phyloP scores from a whole-genome alignment of 1,284 basidiomycete species.

The Afroboletus lepidellus region DNA sequence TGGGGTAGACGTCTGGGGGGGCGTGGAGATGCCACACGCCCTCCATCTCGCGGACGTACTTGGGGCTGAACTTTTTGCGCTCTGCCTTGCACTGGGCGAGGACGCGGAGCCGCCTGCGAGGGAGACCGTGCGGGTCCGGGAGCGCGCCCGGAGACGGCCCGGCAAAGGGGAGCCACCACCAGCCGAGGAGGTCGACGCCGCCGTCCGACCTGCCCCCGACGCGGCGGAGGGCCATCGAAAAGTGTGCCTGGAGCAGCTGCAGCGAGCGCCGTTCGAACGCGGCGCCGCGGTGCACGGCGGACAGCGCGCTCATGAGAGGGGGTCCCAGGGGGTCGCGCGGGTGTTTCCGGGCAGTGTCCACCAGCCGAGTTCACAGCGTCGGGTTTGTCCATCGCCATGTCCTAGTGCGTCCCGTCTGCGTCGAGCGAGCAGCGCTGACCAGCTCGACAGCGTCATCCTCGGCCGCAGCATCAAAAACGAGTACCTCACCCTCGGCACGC shows the following conservation, averaged over 20 bases:
- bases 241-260: constrained; percentile 53
- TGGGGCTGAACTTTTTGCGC: constrained; percentile 73
- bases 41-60: constrained; percentile 84
- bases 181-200: constrained; percentile 86
- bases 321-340: constrained; percentile 26
- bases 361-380: not conserved
- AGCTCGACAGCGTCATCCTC: constrained; percentile 54
- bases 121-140: constrained; percentile 20
- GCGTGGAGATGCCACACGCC: constrained; percentile 58
- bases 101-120: constrained; percentile 59
- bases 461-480: constrained; percentile 76
- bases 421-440: constrained; percentile 12
- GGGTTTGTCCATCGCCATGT: constrained; percentile 35
- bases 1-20: constrained; percentile 28
- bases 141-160: constrained; percentile 7
- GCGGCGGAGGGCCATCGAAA: constrained; percentile 77
- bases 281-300: constrained; percentile 59
- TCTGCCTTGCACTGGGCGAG: constrained; percentile 91
- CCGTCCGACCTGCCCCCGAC: constrained; percentile 84
- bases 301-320: constrained; percentile 28
- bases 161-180: constrained; percentile 80
- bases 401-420: constrained; percentile 37
- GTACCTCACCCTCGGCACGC: constrained; percentile 68
- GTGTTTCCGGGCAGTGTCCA: constrained; percentile 16
- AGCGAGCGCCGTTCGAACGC: constrained; percentile 77